Conservation (phyloP, 345 rosid species). For the Lenwebbia sp. region DNA sequence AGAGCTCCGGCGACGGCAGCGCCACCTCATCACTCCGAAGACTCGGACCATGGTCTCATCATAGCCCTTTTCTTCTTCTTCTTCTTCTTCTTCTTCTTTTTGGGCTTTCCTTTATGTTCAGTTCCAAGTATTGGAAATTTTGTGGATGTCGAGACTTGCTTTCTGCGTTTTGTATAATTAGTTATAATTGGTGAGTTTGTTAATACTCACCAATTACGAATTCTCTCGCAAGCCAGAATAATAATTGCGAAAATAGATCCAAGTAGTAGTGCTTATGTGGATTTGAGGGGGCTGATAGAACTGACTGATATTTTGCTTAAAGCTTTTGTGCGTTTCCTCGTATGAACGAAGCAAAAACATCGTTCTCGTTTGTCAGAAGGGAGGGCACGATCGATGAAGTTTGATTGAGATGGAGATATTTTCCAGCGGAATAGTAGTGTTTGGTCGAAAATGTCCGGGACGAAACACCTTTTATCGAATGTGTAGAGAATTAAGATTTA, state of each 20-base stretch:
- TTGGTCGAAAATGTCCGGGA: too few species aligned
- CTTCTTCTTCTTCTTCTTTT: neutral
- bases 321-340: neutral
- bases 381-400: neutral
- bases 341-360: neutral
- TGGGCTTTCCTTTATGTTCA: too few species aligned
- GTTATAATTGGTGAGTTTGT: neutral
- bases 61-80: neutral
- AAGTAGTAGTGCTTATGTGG: too few species aligned
- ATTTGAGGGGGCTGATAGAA: neutral
- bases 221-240: neutral
- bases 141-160: neutral
- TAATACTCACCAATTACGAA: neutral
- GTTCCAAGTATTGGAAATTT: neutral
- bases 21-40: slow-evolving; percentile 3
- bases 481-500: too few species aligned
- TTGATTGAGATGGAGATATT: neutral
- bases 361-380: neutral
- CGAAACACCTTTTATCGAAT: too few species aligned
- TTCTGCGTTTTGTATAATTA: neutral
- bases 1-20: slow-evolving; percentile 21
- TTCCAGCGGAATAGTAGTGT: neutral
- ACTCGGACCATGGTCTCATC: neutral
- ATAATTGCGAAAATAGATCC: too few species aligned
- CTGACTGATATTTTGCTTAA: neutral